Evolutionary conservation across 352 stramenopile species (phyloP), one percentile per base, ranked within the genome.

Genomic region (Phytophthora pisi): DNA sequence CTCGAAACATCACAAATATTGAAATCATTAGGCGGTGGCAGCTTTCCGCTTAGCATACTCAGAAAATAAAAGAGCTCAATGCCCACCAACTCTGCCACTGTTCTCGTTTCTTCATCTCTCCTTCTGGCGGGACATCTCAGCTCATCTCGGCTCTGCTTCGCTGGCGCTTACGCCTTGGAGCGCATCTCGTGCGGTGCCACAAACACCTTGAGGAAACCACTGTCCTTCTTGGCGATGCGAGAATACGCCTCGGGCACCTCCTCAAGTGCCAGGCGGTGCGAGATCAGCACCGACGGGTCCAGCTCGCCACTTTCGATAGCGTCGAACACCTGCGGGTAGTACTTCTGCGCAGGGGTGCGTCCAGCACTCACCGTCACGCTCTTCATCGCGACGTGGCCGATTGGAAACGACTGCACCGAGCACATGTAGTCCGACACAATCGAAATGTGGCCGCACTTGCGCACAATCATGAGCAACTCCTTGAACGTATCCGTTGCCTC

Each of bases 321-420:
- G 52, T 78, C 61, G 24, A 88, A 77, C 1, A 88, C 80, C 52
- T 86, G 51, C 15, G 78, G 77, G 52, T 83, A 86, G 57, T 88
- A 89, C 51, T 86, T 81, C 53, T 88, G 82, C 38, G 79, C 76
- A 1, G 80, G 78, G 9, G 66, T 77, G 30, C 79, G 78, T 10
- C 82, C 82, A 49, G 75, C 74, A 47, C 81, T 68, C 54, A 90
- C 64, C 46, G 74, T 88, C 59, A 90, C 57, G 51, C 81, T 61
- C 68, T 90, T 90, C 73, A 86, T 84, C 47, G 83, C 79, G 10
- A 88, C 62, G 55, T 87, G 78, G 26, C 82, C 82, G 31, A 90
- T 80, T 1, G 82, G 82, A 55, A 88, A 90, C 8, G 57, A 59
- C 42, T 79, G 40, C 18, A 79, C 74, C 26, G 66, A 77, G 36